Evolutionary conservation across 108 stramenopile genomes (phyloP).

Genomic region (Skeletonema costatum): DNA sequence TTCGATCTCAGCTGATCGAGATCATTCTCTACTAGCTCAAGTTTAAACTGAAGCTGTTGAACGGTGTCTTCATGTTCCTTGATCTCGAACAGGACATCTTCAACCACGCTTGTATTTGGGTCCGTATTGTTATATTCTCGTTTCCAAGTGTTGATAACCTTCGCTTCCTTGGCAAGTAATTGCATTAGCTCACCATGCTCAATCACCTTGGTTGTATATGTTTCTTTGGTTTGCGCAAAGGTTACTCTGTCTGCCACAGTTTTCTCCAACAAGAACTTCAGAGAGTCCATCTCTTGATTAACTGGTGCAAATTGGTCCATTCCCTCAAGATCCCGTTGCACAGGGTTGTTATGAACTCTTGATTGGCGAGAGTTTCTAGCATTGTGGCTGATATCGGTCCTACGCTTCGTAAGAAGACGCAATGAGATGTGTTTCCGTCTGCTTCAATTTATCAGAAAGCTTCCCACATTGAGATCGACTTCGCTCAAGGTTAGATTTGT

Average conservation of each 20-base stretch:
- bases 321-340: slow-evolving; percentile 8
- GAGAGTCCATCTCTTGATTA: slow-evolving; percentile 62
- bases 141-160: slow-evolving; percentile 41
- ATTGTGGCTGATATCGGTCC: slow-evolving; percentile 43
- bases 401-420: slow-evolving; percentile 71
- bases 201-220: slow-evolving; percentile 64
- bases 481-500: slow-evolving; percentile 70
- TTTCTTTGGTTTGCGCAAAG: slow-evolving; percentile 28
- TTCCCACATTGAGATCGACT: slow-evolving; percentile 65
- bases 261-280: slow-evolving; percentile 69
- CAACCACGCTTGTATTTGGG: slow-evolving; percentile 6
- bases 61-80: slow-evolving; percentile 53
- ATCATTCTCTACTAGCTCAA: slow-evolving; percentile 78
- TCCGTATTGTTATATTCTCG: slow-evolving; percentile 12
- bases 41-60: slow-evolving; percentile 72
- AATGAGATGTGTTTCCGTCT: slow-evolving; percentile 83
- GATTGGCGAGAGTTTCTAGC: slow-evolving; percentile 9
- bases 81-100: slow-evolving; percentile 16
- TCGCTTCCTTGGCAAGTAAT: slow-evolving; percentile 60
- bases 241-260: slow-evolving; percentile 71
- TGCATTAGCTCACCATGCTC: slow-evolving; percentile 79
- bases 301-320: slow-evolving; percentile 35
- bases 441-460: slow-evolving; percentile 76
- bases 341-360: neutral
- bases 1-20: slow-evolving; percentile 57